Percentiles rank a stretch among this genome's conserved stretches.
Conservation (phyloP, 2,329 filamentous ascomycete genomes). For the Colletotrichum cereale region DNA sequence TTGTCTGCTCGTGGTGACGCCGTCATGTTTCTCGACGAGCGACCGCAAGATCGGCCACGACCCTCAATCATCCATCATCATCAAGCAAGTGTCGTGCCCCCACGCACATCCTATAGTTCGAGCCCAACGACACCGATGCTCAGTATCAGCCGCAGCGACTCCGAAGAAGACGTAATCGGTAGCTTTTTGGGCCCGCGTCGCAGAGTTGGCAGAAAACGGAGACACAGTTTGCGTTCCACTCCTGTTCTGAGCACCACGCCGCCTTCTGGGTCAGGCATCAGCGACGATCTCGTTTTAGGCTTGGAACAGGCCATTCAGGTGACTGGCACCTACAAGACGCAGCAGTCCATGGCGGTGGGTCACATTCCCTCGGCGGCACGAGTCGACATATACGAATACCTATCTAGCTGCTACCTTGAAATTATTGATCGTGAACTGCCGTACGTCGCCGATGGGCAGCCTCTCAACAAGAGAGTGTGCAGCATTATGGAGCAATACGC, state of each 20-base stretch:
- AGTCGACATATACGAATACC: slow-evolving; percentile 66
- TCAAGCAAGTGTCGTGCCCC: slow-evolving; percentile 48
- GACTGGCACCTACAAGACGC: slow-evolving; percentile 68
- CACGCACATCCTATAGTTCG: slow-evolving; percentile 60
- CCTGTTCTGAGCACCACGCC: slow-evolving; percentile 65
- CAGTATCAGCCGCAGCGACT: slow-evolving; percentile 72
- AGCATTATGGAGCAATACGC: slow-evolving; percentile 69
- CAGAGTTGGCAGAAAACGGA: slow-evolving; percentile 55
- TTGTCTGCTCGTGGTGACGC: slow-evolving; percentile 72
- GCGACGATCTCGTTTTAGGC: slow-evolving; percentile 60
- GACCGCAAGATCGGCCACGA: slow-evolving; percentile 60
- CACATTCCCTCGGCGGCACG: slow-evolving; percentile 65
- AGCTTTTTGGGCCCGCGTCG: slow-evolving; percentile 67
- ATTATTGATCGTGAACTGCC: slow-evolving; percentile 65
- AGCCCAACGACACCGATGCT: slow-evolving; percentile 64
- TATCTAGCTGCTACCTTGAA: slow-evolving; percentile 69
- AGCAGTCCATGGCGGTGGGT: slow-evolving; percentile 74
- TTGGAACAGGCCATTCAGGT: slow-evolving; percentile 70
- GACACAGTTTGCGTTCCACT: slow-evolving; percentile 51
- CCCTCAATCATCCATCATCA: slow-evolving; percentile 53
- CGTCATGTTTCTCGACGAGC: slow-evolving; percentile 72
- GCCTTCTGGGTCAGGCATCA: slow-evolving; percentile 56
- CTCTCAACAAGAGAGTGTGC: slow-evolving; percentile 61
- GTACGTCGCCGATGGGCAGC: slow-evolving; percentile 49
- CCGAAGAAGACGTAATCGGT: slow-evolving; percentile 73